Conservation (phyloP, 169 alveolate genomes). For the Babesia microti region DNA sequence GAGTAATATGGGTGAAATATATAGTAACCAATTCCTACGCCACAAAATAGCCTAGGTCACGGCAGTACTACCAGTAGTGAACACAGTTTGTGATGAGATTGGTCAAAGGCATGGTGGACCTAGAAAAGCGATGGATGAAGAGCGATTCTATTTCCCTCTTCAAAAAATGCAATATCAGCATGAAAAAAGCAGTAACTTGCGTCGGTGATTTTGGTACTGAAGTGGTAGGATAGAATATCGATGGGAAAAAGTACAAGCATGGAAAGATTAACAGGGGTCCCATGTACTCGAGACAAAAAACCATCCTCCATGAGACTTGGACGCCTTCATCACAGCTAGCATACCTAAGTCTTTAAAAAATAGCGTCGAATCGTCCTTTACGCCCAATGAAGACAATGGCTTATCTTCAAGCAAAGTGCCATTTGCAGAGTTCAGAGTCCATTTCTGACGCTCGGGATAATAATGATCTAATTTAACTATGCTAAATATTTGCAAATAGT, state of each 20-base stretch:
- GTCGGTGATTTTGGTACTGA: conserved; percentile 1
- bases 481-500: too few species aligned
- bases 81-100: conserved; percentile 87
- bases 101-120: conserved; percentile 91
- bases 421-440: conserved; percentile 54
- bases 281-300: conserved; percentile 87
- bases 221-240: conserved; percentile 10
- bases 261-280: conserved; percentile 94
- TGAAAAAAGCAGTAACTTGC: conserved; percentile 60
- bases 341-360: conserved; percentile 66
- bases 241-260: conserved; percentile 70
- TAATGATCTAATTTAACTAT: conserved; percentile 58
- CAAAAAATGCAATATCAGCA: conserved; percentile 84
- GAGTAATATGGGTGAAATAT: conserved; percentile 87
- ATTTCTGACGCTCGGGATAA: conserved; percentile 70
- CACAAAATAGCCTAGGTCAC: conserved; percentile 68
- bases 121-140: conserved; percentile 90
- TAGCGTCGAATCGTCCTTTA: conserved; percentile 57
- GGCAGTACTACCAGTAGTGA: conserved; percentile 84
- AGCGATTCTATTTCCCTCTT: conserved; percentile 94
- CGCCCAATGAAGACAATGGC: conserved; percentile 39
- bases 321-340: conserved; percentile 64
- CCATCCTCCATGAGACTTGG: conserved; percentile 92
- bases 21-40: conserved; percentile 78
- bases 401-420: conserved; percentile 38